Evolutionary conservation across 345 rosid species (phyloP).

Genomic region (Eucalyptus tenuipes): DNA sequence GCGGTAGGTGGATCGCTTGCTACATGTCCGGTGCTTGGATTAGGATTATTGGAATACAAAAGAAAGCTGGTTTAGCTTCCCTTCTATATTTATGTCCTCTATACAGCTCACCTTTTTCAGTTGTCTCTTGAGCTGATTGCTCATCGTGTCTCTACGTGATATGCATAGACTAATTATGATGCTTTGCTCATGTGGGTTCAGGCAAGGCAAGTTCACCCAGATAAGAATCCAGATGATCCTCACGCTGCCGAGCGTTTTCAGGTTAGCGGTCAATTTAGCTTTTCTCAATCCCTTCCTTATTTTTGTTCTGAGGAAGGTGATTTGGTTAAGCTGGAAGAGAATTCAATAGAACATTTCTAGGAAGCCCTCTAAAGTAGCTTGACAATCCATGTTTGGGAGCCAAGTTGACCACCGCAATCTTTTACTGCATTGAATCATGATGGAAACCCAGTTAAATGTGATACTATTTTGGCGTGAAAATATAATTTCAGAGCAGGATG

Average conservation of each 20-base stretch:
- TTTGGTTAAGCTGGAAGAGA: background rate
- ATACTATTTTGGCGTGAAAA: background rate
- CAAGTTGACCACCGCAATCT: background rate
- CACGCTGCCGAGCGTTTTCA: conserved; percentile 66
- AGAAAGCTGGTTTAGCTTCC: background rate
- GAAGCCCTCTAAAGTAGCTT: background rate
- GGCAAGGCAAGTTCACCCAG: conserved; percentile 84
- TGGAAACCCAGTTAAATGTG: background rate
- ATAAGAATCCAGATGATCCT: conserved; percentile 66
- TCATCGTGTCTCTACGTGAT: background rate
- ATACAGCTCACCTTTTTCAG: background rate
- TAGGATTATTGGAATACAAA: background rate
- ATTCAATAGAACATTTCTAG: background rate
- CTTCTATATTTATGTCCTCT: background rate
- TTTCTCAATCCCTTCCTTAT: background rate
- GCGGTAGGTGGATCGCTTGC: background rate
- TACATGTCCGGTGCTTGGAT: background rate
- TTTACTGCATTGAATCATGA: background rate
- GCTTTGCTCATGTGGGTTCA: conserved; percentile 3
- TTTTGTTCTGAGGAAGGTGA: background rate
- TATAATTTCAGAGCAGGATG: background rate
- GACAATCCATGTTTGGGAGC: background rate
- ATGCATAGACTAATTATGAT: background rate
- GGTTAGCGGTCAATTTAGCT: conserved; percentile 8
- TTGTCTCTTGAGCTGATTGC: background rate